These are phyloP conservation scores for Sclerotinia minor DNA, from an alignment of 2,329 filamentous ascomycete species.

Conservation along the genomic window DNA sequence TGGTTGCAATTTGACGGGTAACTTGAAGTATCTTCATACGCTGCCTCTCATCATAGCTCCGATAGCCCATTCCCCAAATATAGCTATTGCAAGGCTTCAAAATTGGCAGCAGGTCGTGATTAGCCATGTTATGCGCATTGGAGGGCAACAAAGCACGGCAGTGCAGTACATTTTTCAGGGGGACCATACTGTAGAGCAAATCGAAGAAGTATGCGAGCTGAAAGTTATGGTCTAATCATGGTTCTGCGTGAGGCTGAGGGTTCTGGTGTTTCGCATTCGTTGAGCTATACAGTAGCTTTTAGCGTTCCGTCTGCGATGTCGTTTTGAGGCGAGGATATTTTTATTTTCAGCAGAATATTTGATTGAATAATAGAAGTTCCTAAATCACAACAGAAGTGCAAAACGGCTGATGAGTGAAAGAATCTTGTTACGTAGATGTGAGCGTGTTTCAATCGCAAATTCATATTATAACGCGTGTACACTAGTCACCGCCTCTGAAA, in stretches of 20 bases:
- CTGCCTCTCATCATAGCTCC: background rate
- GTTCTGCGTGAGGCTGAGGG: background rate
- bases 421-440: no score
- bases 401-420: no score
- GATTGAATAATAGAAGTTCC: no score
- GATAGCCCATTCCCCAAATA: background rate
- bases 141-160: background rate
- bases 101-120: background rate
- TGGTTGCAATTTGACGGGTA: background rate
- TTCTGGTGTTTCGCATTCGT: background rate
- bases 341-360: no score
- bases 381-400: no score
- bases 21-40: background rate
- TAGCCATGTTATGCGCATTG: background rate
- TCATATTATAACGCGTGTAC: no score
- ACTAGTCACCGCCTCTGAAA: no score
- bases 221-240: background rate
- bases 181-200: background rate
- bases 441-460: no score
- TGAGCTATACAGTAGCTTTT: no score
- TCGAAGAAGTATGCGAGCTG: background rate
- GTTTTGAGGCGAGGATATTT: no score
- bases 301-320: conserved; percentile 17
- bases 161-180: background rate
- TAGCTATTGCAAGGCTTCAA: background rate